A percentile compares a stretch with the other conserved stretches of the same genome.
Conservation (phyloP, 2,329 filamentous ascomycete species). For the Aciculosporium take region DNA sequence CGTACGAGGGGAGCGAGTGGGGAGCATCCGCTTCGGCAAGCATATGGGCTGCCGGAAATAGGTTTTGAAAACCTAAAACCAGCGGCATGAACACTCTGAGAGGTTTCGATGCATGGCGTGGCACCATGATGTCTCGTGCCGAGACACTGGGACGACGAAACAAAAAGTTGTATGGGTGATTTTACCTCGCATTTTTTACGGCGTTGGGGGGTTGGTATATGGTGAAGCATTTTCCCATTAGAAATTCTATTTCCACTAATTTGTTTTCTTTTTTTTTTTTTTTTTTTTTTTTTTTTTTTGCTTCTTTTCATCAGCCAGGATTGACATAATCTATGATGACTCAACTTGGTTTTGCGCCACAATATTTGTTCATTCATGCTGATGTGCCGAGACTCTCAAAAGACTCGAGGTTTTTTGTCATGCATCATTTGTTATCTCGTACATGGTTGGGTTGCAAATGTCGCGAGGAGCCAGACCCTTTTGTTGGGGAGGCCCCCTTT, state of each 20-base stretch:
- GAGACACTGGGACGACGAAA: too few species aligned
- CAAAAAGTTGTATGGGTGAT: conserved; percentile 9
- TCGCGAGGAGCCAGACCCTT: conserved; percentile 9
- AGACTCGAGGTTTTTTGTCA: background rate
- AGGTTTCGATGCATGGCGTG: too few species aligned
- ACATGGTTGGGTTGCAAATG: background rate
- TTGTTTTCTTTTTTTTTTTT: background rate
- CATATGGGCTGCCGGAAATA: conserved; percentile 59
- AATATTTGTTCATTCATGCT: background rate
- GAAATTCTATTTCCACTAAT: conserved; percentile 14
- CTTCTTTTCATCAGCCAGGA: background rate
- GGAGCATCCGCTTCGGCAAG: conserved; percentile 68
- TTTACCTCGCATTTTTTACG: conserved; percentile 6
- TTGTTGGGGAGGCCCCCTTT: conserved; percentile 3
- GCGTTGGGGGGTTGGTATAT: conserved; percentile 3
- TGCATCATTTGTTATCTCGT: background rate
- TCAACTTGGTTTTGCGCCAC: background rate
- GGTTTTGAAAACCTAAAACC: conserved; percentile 30
- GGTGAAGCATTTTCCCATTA: conserved; percentile 2
- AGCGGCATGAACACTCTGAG: background rate
- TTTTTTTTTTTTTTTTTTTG: background rate
- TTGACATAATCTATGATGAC: background rate
- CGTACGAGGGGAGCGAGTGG: conserved; percentile 91
- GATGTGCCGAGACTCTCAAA: background rate
- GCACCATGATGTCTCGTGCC: too few species aligned